Evolutionary conservation across 768 basidiomycete genomes (phyloP), one percentile per base, ranked within the genome.

Genomic region (Epithele typhae): DNA sequence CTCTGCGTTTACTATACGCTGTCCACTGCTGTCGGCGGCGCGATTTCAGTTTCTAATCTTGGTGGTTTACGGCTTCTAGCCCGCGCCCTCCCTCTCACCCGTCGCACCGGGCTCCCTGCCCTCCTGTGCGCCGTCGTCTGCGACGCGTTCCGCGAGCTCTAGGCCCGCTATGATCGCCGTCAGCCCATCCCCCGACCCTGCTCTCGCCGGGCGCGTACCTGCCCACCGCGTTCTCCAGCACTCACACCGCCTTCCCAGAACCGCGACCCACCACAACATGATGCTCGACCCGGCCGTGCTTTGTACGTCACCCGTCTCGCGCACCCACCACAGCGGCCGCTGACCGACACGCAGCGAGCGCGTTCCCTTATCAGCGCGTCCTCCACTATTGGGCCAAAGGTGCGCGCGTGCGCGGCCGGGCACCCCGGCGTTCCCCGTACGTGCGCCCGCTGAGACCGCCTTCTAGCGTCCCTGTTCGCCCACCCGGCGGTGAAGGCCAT

Each of bases 321-420:
- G 8, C 24, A 10, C 40, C 9, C 3, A 30, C 34, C 19, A 25
- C n/a, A n/a, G n/a, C n/a, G n/a, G n/a, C n/a, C n/a, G n/a, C 30
- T 8, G 25, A 49, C 22, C 32, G 49, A 48, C 27, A 48, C 45
- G 42, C 46, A 58, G 89, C 92, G 46, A 81, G 79, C 45, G 81
- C 79, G 25, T 90, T 96, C 64, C 93, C 94, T 19, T 78, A 89
- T 66, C 68, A 71, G 48, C 78, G 92, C 51, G 84, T 84, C 40
- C 68, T 98, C 43, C 89, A 96, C 64, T 91, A 88, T 59, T 89
- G 95, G 95, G 90, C 89, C 61, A 98, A 98, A 78, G 87, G 92
- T 80, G 66, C 21, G 52, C 55, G 49, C 17, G 39, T n/a, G n/a
- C n/a, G n/a, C n/a, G n/a, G n/a, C n/a, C n/a, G n/a, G n/a, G n/a